Evolutionary conservation across 306 rosid genomes (phyloP).

Genomic region (Lathyrus aphaca): DNA sequence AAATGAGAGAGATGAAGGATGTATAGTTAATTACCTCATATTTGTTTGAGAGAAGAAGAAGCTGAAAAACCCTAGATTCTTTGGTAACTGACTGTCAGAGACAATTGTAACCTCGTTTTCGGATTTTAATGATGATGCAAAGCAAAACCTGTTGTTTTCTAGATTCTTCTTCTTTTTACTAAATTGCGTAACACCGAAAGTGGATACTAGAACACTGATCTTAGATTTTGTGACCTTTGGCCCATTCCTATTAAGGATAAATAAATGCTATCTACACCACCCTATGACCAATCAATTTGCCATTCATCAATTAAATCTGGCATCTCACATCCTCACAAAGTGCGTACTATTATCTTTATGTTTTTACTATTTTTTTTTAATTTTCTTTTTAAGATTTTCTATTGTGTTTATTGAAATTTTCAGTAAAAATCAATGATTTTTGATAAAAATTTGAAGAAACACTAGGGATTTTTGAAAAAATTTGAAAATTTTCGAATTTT

Average conservation of each 20-base stretch:
- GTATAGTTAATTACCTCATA: conserved; percentile 42
- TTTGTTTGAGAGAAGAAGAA: conserved; percentile 1
- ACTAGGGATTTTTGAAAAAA: too few relatives aligned
- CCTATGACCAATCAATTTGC: too few relatives aligned
- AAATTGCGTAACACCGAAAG: not conserved
- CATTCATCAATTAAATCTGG: too few relatives aligned
- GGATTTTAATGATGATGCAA: conserved; percentile 2
- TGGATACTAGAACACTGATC: not conserved
- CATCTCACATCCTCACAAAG: too few relatives aligned
- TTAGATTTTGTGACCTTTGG: not conserved
- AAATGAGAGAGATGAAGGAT: not conserved
- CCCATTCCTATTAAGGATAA: not conserved
- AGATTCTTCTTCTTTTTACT: not conserved
- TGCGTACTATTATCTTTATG: too few relatives aligned
- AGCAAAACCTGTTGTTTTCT: conserved; percentile 4
- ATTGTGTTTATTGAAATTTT: too few relatives aligned
- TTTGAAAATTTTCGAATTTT: too few relatives aligned
- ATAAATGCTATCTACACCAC: not conserved
- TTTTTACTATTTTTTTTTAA: too few relatives aligned
- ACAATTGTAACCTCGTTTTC: conserved; percentile 3
- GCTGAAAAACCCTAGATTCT: conserved; percentile 46
- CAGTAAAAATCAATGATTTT: too few relatives aligned
- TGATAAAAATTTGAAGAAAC: too few relatives aligned
- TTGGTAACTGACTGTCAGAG: not conserved
- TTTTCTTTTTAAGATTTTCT: too few relatives aligned